Conservation (phyloP, 2,329 filamentous ascomycete species). For the Lasiodiplodia sp. region DNA sequence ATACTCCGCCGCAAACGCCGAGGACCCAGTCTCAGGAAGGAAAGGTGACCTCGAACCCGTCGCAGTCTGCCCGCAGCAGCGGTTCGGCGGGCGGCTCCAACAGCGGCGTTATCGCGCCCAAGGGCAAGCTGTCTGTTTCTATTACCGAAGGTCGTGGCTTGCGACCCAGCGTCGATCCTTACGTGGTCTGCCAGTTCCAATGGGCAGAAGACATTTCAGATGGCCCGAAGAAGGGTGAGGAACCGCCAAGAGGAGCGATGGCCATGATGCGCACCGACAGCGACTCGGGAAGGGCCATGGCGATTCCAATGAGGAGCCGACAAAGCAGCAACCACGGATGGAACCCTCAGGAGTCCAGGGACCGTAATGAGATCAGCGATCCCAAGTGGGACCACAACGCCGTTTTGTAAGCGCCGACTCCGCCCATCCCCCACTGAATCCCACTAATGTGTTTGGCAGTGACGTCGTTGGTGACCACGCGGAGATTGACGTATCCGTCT, state of each 20-base stretch:
- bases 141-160: constrained; percentile 86
- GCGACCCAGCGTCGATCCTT: constrained; percentile 83
- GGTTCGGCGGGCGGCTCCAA: constrained; percentile 48
- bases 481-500: constrained; percentile 90
- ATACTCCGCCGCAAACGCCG: constrained; percentile 88
- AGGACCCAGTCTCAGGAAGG: constrained; percentile 79
- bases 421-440: neutral
- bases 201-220: constrained; percentile 95
- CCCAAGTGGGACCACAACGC: constrained; percentile 97
- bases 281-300: constrained; percentile 84
- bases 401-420: constrained; percentile 75
- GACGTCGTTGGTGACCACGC: constrained; percentile 93
- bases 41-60: constrained; percentile 54
- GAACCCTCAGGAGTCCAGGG: constrained; percentile 59
- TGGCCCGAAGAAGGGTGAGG: constrained; percentile 72
- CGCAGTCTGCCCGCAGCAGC: constrained; percentile 55
- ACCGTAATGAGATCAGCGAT: constrained; percentile 74
- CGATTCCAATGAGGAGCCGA: constrained; percentile 94
- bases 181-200: constrained; percentile 96
- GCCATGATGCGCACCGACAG: constrained; percentile 73
- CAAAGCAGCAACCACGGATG: constrained; percentile 95
- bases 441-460: constrained; percentile 57
- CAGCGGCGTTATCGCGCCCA: constrained; percentile 73
- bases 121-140: constrained; percentile 88
- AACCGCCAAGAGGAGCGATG: constrained; percentile 49